Base-by-base conservation (phyloP, 148 eudicot genomes). In the Dianthus caryophyllus region DNA sequence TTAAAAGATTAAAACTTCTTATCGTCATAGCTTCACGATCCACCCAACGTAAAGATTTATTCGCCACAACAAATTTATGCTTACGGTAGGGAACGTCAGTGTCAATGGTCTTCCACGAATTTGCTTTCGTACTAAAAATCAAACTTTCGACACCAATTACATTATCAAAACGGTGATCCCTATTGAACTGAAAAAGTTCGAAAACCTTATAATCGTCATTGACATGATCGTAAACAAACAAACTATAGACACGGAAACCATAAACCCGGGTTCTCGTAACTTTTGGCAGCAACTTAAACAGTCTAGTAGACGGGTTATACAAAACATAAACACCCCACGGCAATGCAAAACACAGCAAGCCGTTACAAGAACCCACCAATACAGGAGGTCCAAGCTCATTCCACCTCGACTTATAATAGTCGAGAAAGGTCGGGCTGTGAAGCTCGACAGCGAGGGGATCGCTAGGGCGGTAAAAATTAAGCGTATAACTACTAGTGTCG, bases 171-270 rank as follows among this genome's bases (percentile, higher is more conserved):
- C 41, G 57, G 49, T 50, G n/a, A 29, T 49, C 21, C 31, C 24
- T 21, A 17, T 24, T 5, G 20, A 15, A 47, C n/a, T 29, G 25
- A 38, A 48, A 48, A 27, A 65, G 12, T 5, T 65, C 57, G 17
- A 65, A 48, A 30, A 65, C 43, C 43, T 48, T 65, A 50, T 65
- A 65, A 65, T 65, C 68, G 17, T 65, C 68, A 18, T 48, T 48
- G 2, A 65, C 57, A 12, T 5, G 4, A 48, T 65, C 68, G 49
- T 48, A 65, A 6, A 38, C 26, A 1, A 65, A 24, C 15, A 17
- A 27, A 50, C 57, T 47, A 18, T 26, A 48, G 25, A 18, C 44
- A 29, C 57, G 56, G 8, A 17, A 17, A 0, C 68, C 55, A 11
- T 65, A 27, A n/a, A 0, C 7, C 18, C n/a, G 5, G 9, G 2